Percentiles rank a stretch among this genome's conserved stretches.
phyloP scores from a whole-genome alignment of 2,329 filamentous ascomycete genomes.

The Neofusicoccum parvum region DNA sequence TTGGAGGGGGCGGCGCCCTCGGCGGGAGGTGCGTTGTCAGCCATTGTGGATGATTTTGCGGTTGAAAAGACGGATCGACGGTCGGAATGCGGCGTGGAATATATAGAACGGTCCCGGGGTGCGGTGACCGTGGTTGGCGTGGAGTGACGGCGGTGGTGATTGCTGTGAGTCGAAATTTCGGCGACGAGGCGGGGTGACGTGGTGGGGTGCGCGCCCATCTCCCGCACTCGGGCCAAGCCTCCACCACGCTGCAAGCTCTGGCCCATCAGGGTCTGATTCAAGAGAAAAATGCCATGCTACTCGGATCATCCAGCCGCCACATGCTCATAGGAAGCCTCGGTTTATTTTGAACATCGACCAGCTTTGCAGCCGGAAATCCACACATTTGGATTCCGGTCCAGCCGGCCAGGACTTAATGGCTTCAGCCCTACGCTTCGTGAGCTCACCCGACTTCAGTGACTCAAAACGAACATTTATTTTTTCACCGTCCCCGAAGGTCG shows the following conservation, averaged over 20 bases:
- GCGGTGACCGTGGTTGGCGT: background rate
- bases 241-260: background rate
- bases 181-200: conserved; percentile 18
- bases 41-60: conserved; percentile 28
- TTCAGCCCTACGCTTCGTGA: background rate
- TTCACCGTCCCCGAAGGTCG: background rate
- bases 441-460: conserved; percentile 3
- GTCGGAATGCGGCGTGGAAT: background rate
- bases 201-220: conserved; percentile 12
- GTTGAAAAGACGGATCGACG: background rate
- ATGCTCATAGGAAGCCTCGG: no score
- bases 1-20: conserved; percentile 35
- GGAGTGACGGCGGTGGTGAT: conserved; percentile 14
- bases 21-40: conserved; percentile 32
- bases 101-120: background rate
- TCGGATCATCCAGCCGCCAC: no score
- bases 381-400: no score
- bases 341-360: no score
- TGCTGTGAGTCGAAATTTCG: conserved; percentile 21
- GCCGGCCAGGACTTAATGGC: background rate
- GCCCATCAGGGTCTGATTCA: no score
- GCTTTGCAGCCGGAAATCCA: no score
- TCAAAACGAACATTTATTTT: background rate
- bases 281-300: no score
- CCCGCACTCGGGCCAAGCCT: background rate